Evolutionary conservation across 495 filamentous ascomycete species (phyloP).

Genomic region (Physcia stellaris): DNA sequence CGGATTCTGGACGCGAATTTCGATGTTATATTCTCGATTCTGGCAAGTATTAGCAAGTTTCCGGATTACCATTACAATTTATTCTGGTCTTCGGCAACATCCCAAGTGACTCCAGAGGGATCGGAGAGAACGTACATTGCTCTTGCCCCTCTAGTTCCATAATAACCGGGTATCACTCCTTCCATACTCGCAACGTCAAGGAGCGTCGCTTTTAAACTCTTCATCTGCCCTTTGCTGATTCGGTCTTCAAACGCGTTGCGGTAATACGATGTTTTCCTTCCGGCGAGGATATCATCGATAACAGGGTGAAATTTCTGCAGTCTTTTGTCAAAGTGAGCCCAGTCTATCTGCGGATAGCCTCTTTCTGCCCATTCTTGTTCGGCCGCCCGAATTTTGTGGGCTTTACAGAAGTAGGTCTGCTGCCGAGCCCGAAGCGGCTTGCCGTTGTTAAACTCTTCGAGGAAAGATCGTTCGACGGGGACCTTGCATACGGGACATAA

Average conservation of each 20-base stretch:
- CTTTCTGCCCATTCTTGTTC: constrained; percentile 43
- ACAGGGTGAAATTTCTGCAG: constrained; percentile 39
- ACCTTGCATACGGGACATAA: constrained; percentile 58
- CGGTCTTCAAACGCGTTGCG: constrained; percentile 42
- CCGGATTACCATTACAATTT: no score
- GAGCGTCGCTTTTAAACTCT: no score
- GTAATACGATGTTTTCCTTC: constrained; percentile 44
- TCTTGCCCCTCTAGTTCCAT: constrained; percentile 63
- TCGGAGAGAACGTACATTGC: constrained; percentile 35
- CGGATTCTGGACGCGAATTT: constrained; percentile 49
- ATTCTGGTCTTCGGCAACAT: no score
- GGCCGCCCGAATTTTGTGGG: constrained; percentile 49
- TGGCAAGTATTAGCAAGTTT: constrained; percentile 15
- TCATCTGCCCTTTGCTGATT: no score
- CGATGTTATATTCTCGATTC: constrained; percentile 48
- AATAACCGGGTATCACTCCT: constrained; percentile 61
- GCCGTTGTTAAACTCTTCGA: constrained; percentile 31
- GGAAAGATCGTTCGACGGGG: constrained; percentile 37
- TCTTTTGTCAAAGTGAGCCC: constrained; percentile 52
- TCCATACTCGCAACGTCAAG: no score
- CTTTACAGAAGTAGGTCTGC: constrained; percentile 55
- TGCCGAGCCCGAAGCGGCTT: constrained; percentile 43
- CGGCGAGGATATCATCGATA: constrained; percentile 45
- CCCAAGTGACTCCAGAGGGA: not conserved
- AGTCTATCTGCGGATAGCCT: constrained; percentile 70